These are phyloP conservation scores for Tolypocladium ovalisporum DNA, from an alignment of 2,329 filamentous ascomycete genomes.

Conservation along the genomic window DNA sequence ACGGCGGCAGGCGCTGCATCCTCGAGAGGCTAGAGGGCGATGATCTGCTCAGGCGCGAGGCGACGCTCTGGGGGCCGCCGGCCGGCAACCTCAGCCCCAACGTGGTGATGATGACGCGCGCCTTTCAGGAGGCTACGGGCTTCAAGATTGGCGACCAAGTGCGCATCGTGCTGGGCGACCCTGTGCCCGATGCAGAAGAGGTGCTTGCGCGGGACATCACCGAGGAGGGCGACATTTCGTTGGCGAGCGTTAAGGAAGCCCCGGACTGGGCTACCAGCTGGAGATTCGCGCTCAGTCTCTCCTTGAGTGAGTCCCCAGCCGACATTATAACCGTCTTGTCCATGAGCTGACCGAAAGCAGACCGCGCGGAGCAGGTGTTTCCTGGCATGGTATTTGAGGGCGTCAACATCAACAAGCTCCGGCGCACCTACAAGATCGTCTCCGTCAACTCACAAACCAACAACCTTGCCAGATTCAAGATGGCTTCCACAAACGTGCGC, in stretches of 20 bases:
- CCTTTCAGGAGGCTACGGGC: constrained; percentile 60
- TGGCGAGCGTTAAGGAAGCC: constrained; percentile 16
- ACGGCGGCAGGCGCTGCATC: constrained; percentile 30
- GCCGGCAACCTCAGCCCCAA: constrained; percentile 55
- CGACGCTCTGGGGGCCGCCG: constrained; percentile 37
- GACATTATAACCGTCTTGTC: background rate
- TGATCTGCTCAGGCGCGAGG: constrained; percentile 25
- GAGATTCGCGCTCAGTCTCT: constrained; percentile 22
- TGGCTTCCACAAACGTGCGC: constrained; percentile 24
- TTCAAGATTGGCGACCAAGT: constrained; percentile 61
- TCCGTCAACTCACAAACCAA: constrained; percentile 42
- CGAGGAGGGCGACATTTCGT: constrained; percentile 19
- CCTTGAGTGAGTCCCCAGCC: constrained; percentile 16
- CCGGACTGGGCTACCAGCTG: constrained; percentile 26
- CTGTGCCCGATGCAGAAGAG: constrained; percentile 42
- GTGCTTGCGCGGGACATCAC: constrained; percentile 52
- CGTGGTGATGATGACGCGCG: constrained; percentile 61
- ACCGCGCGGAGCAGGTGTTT: constrained; percentile 55
- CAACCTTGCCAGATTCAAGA: constrained; percentile 32
- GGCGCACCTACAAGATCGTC: constrained; percentile 38
- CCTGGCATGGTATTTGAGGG: constrained; percentile 62
- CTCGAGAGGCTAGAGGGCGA: constrained; percentile 22
- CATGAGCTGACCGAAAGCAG: constrained; percentile 21
- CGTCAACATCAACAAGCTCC: constrained; percentile 22
- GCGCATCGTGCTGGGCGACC: constrained; percentile 45